phyloP scores from a whole-genome alignment of 768 basidiomycete species.

The Auricularia heimuer region DNA sequence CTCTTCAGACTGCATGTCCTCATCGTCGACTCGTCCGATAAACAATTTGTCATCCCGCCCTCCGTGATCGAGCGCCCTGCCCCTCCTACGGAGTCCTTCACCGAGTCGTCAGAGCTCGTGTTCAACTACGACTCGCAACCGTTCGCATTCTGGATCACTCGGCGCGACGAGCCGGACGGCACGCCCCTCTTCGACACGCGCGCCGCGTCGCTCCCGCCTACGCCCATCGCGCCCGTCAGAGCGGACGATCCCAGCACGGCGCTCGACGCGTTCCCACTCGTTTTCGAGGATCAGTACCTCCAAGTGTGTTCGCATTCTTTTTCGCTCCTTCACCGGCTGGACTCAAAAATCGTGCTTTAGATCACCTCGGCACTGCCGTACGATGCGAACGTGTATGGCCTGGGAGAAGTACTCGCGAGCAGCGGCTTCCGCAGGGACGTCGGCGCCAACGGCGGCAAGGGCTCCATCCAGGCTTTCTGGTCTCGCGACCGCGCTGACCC shows the following conservation, averaged over 20 bases:
- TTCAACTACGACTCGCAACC: slow-evolving; percentile 58
- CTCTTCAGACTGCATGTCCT: slow-evolving; percentile 50
- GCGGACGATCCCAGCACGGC: slow-evolving; percentile 39
- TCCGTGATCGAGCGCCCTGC: slow-evolving; percentile 30
- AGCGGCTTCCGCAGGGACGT: slow-evolving; percentile 60
- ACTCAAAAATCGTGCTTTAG: slow-evolving; percentile 19
- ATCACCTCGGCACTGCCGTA: slow-evolving; percentile 56
- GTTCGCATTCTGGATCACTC: slow-evolving; percentile 75
- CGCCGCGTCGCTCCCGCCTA: slow-evolving; percentile 44
- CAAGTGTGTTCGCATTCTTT: slow-evolving; percentile 32
- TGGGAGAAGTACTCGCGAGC: slow-evolving; percentile 62
- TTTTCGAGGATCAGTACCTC: slow-evolving; percentile 75
- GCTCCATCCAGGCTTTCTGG: slow-evolving; percentile 62
- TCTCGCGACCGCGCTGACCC: slow-evolving; percentile 53
- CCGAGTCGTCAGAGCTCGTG: slow-evolving; percentile 45
- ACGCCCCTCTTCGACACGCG: slow-evolving; percentile 65
- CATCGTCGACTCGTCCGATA: slow-evolving; percentile 47
- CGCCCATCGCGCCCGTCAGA: slow-evolving; percentile 46
- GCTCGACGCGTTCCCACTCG: slow-evolving; percentile 55
- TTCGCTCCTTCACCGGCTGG: not conserved
- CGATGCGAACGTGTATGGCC: slow-evolving; percentile 64
- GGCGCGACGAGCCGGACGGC: slow-evolving; percentile 45
- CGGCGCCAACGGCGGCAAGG: slow-evolving; percentile 35
- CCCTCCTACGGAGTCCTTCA: slow-evolving; percentile 25
- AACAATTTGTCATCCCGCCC: slow-evolving; percentile 59